These are phyloP conservation scores for Metschnikowia cerradonensis DNA, from an alignment of 805 yeast genomes.

Conservation along the genomic window DNA sequence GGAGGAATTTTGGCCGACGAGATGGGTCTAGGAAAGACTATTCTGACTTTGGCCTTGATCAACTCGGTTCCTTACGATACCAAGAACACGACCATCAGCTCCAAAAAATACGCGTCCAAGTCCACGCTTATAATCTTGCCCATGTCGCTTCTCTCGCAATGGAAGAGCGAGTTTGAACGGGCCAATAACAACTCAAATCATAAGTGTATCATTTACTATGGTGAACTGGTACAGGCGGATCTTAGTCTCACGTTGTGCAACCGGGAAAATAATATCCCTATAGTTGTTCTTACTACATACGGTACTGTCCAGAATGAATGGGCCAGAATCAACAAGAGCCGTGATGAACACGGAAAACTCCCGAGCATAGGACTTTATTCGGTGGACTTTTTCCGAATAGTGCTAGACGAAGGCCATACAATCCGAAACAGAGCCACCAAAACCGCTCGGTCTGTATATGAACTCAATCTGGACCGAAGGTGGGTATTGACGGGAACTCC, in stretches of 20 bases:
- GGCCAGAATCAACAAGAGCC: constrained; percentile 37
- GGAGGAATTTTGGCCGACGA: constrained; percentile 96
- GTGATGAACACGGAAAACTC: constrained; percentile 26
- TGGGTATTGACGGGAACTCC: constrained; percentile 96
- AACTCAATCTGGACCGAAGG: constrained; percentile 56
- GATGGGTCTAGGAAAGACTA: constrained; percentile 95
- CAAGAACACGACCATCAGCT: constrained; percentile 11
- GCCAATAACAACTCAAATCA: constrained; percentile 46
- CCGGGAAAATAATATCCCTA: constrained; percentile 46
- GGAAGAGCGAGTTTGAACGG: constrained; percentile 77
- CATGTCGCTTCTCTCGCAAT: constrained; percentile 85
- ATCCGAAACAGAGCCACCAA: constrained; percentile 76
- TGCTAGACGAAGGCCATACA: constrained; percentile 87
- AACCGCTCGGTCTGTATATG: constrained; percentile 74
- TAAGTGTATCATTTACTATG: constrained; percentile 68
- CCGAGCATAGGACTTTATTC: constrained; percentile 58
- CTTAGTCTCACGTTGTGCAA: constrained; percentile 43
- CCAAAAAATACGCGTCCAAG: constrained; percentile 51
- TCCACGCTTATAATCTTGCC: constrained; percentile 84
- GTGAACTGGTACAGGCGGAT: constrained; percentile 53
- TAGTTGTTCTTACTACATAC: constrained; percentile 76
- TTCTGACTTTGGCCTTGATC: constrained; percentile 72
- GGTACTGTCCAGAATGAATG: constrained; percentile 83
- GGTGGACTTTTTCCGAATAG: constrained; percentile 68
- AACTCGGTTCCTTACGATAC: constrained; percentile 59